Base-by-base conservation (phyloP, 805 yeast genomes). In the Vanderwaltozyma verrucispora region DNA sequence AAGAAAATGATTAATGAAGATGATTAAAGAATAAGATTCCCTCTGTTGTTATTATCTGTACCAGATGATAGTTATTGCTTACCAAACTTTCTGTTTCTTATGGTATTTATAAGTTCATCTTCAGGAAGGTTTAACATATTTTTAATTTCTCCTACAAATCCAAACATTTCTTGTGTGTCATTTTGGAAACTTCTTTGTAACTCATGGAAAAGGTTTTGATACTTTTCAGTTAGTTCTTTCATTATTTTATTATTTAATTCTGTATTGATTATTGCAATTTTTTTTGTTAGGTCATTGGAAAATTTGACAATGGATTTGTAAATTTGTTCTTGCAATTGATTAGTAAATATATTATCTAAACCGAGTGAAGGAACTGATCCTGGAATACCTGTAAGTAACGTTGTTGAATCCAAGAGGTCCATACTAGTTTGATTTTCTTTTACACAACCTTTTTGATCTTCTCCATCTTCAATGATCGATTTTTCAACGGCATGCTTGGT, bases 101-200 rank as follows among this genome's bases (percentile, higher is more conserved):
- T 60, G 33, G 51, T 49, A 9, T 48, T 41, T 11, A 56, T 33
- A 26, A 64, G 42, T 40, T 63, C 53, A 7, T 57, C 51, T 37
- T 64, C 67, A 1, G 68, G 58, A 1, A 63, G 45, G 38, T 57
- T 54, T 28, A 64, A 44, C 47, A 64, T 42, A 10, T 59, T 57
- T 38, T 55, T 55, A 13, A 64, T 57, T 17, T 62, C 67, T 2
- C 50, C 45, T 23, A 64, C 50, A 32, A 61, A 62, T 2, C 44
- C 49, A 29, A 60, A 44, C 54, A 65, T 60, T 27, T 62, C 59
- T 30, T 56, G 54, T n/a, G 64, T 60, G 40, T 65, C 69, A 28
- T 43, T 50, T 25, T 59, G 56, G 38, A 64, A 65, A 20, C 52
- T 58, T 2, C 25, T 39, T 41, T 59, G 62, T 26, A 65, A 42